A percentile compares a stretch with the other conserved stretches of the same genome.
Conservation (phyloP, 768 basidiomycete genomes). For the Trametes elegans region DNA sequence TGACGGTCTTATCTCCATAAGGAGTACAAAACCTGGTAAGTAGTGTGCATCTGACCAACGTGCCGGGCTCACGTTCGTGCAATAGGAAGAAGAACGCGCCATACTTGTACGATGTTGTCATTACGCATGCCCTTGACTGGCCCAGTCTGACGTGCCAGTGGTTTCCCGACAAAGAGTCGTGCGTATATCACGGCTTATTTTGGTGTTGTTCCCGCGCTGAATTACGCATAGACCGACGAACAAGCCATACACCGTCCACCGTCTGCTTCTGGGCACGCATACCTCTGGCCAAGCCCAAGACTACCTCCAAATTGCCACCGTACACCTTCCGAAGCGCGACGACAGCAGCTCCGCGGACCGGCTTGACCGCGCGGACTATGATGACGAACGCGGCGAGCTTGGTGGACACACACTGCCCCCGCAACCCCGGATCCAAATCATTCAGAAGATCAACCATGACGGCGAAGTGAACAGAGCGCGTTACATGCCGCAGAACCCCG, state of each 20-base stretch:
- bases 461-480: slow-evolving; percentile 97
- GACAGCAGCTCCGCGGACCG: slow-evolving; percentile 68
- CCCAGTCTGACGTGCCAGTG: slow-evolving; percentile 97
- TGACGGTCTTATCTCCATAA: slow-evolving; percentile 27
- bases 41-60: background rate
- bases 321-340: slow-evolving; percentile 86
- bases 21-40: slow-evolving; percentile 86
- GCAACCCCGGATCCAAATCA: slow-evolving; percentile 84
- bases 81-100: slow-evolving; percentile 95
- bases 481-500: slow-evolving; percentile 99
- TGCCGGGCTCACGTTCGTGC: background rate
- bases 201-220: background rate
- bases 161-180: slow-evolving; percentile 98
- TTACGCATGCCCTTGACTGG: slow-evolving; percentile 98
- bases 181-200: slow-evolving; percentile 31
- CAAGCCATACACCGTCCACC: slow-evolving; percentile 94
- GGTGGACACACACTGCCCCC: slow-evolving; percentile 87
- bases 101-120: slow-evolving; percentile 95
- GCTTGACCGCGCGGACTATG: slow-evolving; percentile 77
- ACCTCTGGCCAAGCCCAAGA: slow-evolving; percentile 94
- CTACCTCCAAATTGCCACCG: slow-evolving; percentile 92
- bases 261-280: slow-evolving; percentile 94
- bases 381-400: slow-evolving; percentile 91
- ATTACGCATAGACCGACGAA: slow-evolving; percentile 63
- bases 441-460: slow-evolving; percentile 91